Conservation (phyloP, 2,329 filamentous ascomycete species). For the Phyllosticta ampelicida region DNA sequence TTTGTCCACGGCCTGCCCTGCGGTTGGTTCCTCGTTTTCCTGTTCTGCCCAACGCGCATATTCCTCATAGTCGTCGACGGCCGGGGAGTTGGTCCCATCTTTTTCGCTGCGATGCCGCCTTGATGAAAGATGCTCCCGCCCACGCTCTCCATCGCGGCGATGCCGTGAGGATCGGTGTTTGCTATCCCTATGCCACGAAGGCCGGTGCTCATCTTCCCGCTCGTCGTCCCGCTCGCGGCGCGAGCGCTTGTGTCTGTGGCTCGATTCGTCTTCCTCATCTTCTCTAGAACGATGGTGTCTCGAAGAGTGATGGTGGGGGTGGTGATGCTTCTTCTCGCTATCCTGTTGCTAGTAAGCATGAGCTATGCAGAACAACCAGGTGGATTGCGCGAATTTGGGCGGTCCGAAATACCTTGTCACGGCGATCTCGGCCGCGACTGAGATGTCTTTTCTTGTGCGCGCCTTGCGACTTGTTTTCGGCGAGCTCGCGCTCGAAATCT, state of each 20-base stretch:
- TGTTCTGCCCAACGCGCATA: constrained; percentile 29
- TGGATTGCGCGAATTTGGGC: neutral
- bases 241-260: constrained; percentile 54
- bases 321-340: constrained; percentile 35
- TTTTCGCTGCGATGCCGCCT: constrained; percentile 15
- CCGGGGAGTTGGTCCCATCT: neutral
- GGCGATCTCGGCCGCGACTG: constrained; percentile 26
- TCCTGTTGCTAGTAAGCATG: constrained; percentile 10
- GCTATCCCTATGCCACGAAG: neutral
- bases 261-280: constrained; percentile 36
- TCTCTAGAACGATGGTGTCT: constrained; percentile 36
- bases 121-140: constrained; percentile 11
- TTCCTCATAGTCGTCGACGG: constrained; percentile 20
- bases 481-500: constrained; percentile 70
- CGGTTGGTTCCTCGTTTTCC: constrained; percentile 28
- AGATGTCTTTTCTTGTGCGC: constrained; percentile 36
- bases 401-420: constrained; percentile 17
- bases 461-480: constrained; percentile 47
- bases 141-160: constrained; percentile 11
- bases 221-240: constrained; percentile 42
- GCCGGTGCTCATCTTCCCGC: constrained; percentile 24
- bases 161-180: neutral
- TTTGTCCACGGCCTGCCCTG: constrained; percentile 35
- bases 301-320: constrained; percentile 31
- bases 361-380: neutral